These are phyloP conservation scores for Dioszegia hungarica DNA, from an alignment of 768 basidiomycete genomes.

Conservation along the genomic window DNA sequence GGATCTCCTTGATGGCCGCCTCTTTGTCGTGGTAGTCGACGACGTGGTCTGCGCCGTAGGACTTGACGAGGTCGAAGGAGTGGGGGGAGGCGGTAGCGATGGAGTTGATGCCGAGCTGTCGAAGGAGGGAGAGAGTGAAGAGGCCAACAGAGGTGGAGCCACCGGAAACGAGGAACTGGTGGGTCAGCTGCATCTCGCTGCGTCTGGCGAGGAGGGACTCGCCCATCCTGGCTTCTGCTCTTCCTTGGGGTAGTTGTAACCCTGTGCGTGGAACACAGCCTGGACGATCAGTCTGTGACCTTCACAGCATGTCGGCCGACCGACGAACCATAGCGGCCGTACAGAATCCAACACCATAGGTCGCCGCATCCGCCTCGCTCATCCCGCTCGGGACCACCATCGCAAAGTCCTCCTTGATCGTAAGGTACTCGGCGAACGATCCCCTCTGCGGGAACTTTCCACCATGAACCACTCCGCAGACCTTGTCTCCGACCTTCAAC, in stretches of 20 bases:
- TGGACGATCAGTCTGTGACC: neutral
- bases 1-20: constrained; percentile 29
- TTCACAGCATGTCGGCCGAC: neutral
- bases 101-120: constrained; percentile 41
- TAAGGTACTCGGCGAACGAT: constrained; percentile 31
- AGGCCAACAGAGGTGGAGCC: constrained; percentile 50
- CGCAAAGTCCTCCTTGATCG: constrained; percentile 17
- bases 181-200: neutral
- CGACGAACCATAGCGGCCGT: constrained; percentile 28
- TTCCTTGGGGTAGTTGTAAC: constrained; percentile 3
- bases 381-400: constrained; percentile 29
- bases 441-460: constrained; percentile 32
- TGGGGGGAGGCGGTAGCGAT: constrained; percentile 49
- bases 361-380: constrained; percentile 18
- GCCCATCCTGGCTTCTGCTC: constrained; percentile 5
- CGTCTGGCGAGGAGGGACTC: neutral
- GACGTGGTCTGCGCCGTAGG: constrained; percentile 50
- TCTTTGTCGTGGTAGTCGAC: constrained; percentile 51
- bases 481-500: constrained; percentile 27
- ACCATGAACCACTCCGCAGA: constrained; percentile 37
- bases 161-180: constrained; percentile 43
- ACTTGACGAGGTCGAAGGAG: constrained; percentile 50
- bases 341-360: constrained; percentile 29
- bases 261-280: constrained; percentile 10
- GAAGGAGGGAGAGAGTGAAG: constrained; percentile 40